Conservation (phyloP, 2,329 filamentous ascomycete genomes). For the Pseudocercospora vitis region DNA sequence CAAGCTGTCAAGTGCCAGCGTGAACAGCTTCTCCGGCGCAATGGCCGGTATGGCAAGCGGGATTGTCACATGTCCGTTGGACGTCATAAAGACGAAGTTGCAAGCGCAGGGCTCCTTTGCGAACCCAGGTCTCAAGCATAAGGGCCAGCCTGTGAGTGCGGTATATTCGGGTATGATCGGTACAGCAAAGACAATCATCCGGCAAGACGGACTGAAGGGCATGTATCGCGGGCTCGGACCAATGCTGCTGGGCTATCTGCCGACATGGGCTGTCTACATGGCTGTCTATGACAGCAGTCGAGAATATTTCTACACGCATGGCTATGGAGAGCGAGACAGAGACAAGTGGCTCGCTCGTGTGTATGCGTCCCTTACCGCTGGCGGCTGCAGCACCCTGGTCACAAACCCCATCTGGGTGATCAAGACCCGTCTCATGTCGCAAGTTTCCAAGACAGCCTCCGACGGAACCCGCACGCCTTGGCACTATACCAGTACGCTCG, state of each 20-base stretch:
- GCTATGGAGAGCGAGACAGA: slow-evolving; percentile 38
- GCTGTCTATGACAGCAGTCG: slow-evolving; percentile 93
- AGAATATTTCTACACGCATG: slow-evolving; percentile 64
- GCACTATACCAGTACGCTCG: slow-evolving; percentile 86
- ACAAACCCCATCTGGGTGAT: slow-evolving; percentile 99
- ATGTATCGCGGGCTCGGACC: slow-evolving; percentile 92
- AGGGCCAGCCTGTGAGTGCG: slow-evolving; percentile 46
- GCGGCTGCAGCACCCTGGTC: slow-evolving; percentile 85
- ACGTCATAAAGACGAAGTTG: slow-evolving; percentile 98
- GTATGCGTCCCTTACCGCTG: slow-evolving; percentile 86
- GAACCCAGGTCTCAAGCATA: slow-evolving; percentile 35
- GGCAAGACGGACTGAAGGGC: slow-evolving; percentile 81
- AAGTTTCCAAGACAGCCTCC: slow-evolving; percentile 63
- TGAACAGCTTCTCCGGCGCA: slow-evolving; percentile 85
- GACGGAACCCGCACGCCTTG: slow-evolving; percentile 67
- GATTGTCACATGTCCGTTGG: slow-evolving; percentile 91
- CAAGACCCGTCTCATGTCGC: slow-evolving; percentile 97
- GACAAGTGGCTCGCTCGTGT: slow-evolving; percentile 78
- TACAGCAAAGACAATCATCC: slow-evolving; percentile 81
- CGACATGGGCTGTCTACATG: slow-evolving; percentile 98
- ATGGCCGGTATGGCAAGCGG: slow-evolving; percentile 89
- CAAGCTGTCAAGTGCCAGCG: slow-evolving; percentile 55
- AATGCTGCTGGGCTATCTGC: slow-evolving; percentile 91
- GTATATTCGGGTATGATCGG: slow-evolving; percentile 85
- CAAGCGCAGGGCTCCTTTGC: slow-evolving; percentile 89